Base-by-base conservation (phyloP, 176 grass and related monocot genomes). In the Pharus latifolius region DNA sequence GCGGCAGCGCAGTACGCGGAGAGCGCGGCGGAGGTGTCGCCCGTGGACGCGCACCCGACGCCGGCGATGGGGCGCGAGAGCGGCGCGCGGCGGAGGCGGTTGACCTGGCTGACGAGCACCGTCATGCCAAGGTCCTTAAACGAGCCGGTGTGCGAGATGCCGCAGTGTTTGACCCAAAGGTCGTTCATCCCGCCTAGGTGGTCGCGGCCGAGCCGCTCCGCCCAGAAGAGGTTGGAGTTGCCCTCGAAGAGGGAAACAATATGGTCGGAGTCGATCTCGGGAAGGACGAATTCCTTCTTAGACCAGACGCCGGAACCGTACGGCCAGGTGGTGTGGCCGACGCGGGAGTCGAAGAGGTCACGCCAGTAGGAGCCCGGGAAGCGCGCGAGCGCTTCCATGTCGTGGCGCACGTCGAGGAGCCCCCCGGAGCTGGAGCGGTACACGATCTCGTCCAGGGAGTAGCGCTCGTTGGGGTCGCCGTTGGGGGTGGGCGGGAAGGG, bases 61-160 rank as follows among this genome's bases (percentile, higher is more conserved):
- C 89, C 89, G n/a, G 72, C 76, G 66, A 96, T 96, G 69, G 92
- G 88, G 76, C 92, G 85, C 32, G 75, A 83, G 20, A 92, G 85
- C 24, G 92, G 92, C 3, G 56, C 51, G 30, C 86, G 80, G 55
- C 82, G 79, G 79, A 96, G 85, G 72, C 92, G 86, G 73, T 96
- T 96, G 45, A 97, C 93, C 86, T 97, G 93, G 78, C 86, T 89
- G 47, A 97, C 93, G 35, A 97, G 89, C 58, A 92, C 93, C 6
- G 93, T 97, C 93, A 97, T 97, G 74, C 93, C 93, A 45, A 99
- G 95, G 63, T 99, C 96, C 84, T 99, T 99, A 80, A 99, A 99
- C 16, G 90, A 94, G 0, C 96, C 90, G 0, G 96, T 99, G 76
- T 99, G 96, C n/a, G 96, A 99, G 58, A 99, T 99, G 56, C 90